Percentiles rank a stretch among this genome's conserved stretches.
Conservation (phyloP, 352 stramenopile genomes). For the Phytopythium kandeliae region DNA sequence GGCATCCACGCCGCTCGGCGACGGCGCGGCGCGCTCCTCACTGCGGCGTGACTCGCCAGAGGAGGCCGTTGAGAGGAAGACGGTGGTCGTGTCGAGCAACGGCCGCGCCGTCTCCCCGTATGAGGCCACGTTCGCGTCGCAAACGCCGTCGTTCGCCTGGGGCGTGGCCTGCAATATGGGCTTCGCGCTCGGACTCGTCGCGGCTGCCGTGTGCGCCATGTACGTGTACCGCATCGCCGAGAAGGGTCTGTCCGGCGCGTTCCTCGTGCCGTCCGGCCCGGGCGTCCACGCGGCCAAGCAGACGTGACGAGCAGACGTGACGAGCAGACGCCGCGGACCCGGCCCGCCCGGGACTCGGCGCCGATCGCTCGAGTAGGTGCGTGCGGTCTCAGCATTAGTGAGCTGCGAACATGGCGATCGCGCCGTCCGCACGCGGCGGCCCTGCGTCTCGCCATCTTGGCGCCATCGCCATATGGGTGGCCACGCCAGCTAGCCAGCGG, state of each 20-base stretch:
- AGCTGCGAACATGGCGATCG: too few relatives aligned
- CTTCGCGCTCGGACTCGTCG: slow-evolving; percentile 38
- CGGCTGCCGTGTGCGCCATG: slow-evolving; percentile 42
- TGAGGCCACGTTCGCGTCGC: slow-evolving; percentile 44
- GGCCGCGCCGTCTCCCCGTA: slow-evolving; percentile 12
- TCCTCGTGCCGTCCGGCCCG: not conserved
- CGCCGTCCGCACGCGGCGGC: too few relatives aligned
- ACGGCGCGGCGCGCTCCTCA: not conserved
- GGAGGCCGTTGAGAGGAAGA: not conserved
- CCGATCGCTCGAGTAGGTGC: too few relatives aligned
- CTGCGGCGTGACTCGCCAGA: not conserved
- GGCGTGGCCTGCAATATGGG: slow-evolving; percentile 31
- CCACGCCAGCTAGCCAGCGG: too few relatives aligned
- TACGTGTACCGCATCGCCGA: slow-evolving; percentile 58
- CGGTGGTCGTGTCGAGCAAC: slow-evolving; percentile 6
- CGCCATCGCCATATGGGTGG: too few relatives aligned
- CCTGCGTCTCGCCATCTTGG: too few relatives aligned
- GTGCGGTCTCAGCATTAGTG: slow-evolving; percentile 2
- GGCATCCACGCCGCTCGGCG: not conserved
- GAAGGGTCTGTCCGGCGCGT: slow-evolving; percentile 14
- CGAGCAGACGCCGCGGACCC: too few relatives aligned
- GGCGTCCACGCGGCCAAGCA: slow-evolving; percentile 22
- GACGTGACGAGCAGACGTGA: slow-evolving; percentile 20
- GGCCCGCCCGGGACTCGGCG: too few relatives aligned
- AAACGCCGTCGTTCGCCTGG: slow-evolving; percentile 47